Base-by-base conservation (phyloP, 1,284 basidiomycete genomes). In the Vanrija sp. region DNA sequence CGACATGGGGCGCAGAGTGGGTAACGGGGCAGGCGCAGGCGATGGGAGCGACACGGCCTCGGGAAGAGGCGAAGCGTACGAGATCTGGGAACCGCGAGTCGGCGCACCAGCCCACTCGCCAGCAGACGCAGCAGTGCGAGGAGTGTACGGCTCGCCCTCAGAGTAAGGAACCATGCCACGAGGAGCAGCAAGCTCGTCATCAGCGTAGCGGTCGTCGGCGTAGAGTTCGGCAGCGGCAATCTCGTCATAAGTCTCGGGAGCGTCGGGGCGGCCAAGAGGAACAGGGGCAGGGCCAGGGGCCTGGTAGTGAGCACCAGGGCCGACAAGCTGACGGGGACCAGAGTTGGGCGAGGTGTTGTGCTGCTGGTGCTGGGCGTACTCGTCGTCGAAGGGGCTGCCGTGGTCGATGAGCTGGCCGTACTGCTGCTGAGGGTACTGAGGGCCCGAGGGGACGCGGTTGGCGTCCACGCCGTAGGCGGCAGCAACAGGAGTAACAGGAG, bases 231-330 rank as follows among this genome's bases (percentile, higher is more conserved):
- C 59, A 10, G 58, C 53, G 19, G 63, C 64, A 43, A 73, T 61
- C 41, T 70, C 68, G 41, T 61, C 63, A 24, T 62, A 57, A 4
- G 63, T 60, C 19, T 51, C 45, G 3, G 72, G 69, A 22, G 66
- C 53, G 7, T 62, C 57, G 18, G 71, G 71, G 41, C 68, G 62
- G 53, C 72, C 72, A 45, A 73, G 63, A 16, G 68, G 61, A 4
- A 71, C 57, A 35, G 68, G 66, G 18, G 57, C 54, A n/a, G 66
- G 63, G 36, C 57, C 57, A 25, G 49, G 43, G 44, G 27, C 24
- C n/a, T 36, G 14, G 47, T 56, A 52, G 39, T 51, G 54, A 27
- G 55, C 47, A 38, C 61, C 50, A 5, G 67, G 66, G 15, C 68
- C 66, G 25, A 71, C 60, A 18, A 71, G 68, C 54, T 69, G 68